Percentiles rank a stretch among this genome's conserved stretches.
phyloP scores from a whole-genome alignment of 352 stramenopile genomes.

The Phytophthora chlamydospora region DNA sequence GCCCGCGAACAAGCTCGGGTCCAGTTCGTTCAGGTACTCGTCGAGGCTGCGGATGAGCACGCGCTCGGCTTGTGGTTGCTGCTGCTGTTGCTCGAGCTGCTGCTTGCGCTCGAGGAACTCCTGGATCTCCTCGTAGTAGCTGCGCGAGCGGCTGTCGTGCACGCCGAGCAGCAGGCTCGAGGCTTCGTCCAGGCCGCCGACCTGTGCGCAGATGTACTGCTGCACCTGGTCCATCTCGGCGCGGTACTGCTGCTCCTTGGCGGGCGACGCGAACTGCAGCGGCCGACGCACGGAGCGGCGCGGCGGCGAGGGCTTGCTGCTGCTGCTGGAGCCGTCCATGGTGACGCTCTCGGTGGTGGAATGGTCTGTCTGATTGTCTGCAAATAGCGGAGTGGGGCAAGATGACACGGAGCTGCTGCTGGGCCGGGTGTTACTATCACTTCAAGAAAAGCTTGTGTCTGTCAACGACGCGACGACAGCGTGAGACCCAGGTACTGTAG shows the following conservation, averaged over 20 bases:
- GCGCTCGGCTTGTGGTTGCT: conserved; percentile 21
- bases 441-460: conserved; percentile 29
- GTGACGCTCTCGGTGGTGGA: conserved; percentile 4
- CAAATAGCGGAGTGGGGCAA: conserved; percentile 35
- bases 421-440: conserved; percentile 36
- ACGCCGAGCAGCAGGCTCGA: conserved; percentile 46
- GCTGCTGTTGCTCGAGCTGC: conserved; percentile 37
- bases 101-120: conserved; percentile 56
- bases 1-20: conserved; percentile 48
- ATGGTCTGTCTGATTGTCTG: conserved; percentile 3
- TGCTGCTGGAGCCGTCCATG: conserved; percentile 16
- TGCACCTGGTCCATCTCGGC: conserved; percentile 60
- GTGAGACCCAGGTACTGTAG: conserved; percentile 25
- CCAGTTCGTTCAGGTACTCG: conserved; percentile 63
- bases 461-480: conserved; percentile 34
- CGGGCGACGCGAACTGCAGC: conserved; percentile 41
- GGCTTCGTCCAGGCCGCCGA: conserved; percentile 44
- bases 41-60: conserved; percentile 51
- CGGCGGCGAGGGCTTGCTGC: neutral
- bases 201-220: conserved; percentile 52
- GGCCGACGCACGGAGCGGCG: conserved; percentile 26
- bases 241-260: conserved; percentile 48
- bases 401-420: conserved; percentile 7
- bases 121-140: conserved; percentile 67
- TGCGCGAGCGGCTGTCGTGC: conserved; percentile 53